Evolutionary conservation across 768 basidiomycete genomes (phyloP), one percentile per base, ranked within the genome.

Genomic region (Amylocystis lapponica): DNA sequence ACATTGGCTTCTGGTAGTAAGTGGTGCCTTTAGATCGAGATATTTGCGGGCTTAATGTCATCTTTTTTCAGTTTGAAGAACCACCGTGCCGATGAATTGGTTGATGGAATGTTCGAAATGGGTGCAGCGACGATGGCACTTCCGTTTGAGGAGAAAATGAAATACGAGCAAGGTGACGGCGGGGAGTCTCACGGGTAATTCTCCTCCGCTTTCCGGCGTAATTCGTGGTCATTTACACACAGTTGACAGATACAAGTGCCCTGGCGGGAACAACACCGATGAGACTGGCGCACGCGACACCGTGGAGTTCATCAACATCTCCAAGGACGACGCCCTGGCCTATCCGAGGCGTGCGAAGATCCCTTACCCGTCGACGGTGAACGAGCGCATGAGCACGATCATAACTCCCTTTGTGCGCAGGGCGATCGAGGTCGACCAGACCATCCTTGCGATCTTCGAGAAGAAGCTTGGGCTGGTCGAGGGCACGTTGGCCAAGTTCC

Each of bases 1-100:
- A 63, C 21, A 60, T 76, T 12, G 76, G 75, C 2, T 77, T 77
- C 57, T 77, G 75, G 69, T 77, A 76, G 70, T 74, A 53, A 53
- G 73, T 70, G 14, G n/a, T n/a, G n/a, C n/a, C n/a, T 26, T 3
- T n/a, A 11, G 7, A 5, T 21, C 17, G 16, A 5, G 10, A 13
- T 29, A 20, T 17, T 22, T 27, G 27, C 12, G 2, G 35, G n/a
- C 25, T 19, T 30, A 19, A 19, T 22, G 20, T 19, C 30, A 16
- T n/a, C 25, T 14, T 10, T 8, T 30, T 17, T 0, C 35, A 71
- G 71, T 43, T 55, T 74, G 21, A 69, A 70, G 51, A 71, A 74
- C 48, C 70, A 74, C 39, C 68, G 64, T 2, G 62, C 59, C 5
- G 66, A 69, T 12, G 39, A 57, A 27, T 63, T 64, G 39, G 66